These are phyloP conservation scores for Spergularia marina DNA, from an alignment of 148 eudicot genomes.

Conservation along the genomic window DNA sequence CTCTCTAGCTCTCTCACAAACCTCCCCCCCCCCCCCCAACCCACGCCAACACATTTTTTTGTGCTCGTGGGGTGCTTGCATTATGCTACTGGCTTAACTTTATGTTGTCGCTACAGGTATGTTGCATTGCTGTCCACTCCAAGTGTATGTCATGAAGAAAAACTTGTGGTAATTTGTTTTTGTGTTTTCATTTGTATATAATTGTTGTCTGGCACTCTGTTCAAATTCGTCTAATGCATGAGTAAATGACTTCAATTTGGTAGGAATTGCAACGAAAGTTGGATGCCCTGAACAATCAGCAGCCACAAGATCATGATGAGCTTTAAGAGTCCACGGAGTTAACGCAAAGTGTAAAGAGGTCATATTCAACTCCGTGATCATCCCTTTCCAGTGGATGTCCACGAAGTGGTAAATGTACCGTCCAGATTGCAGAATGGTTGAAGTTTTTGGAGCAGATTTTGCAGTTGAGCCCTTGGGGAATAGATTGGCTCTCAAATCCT, in stretches of 20 bases:
- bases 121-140: slow-evolving; percentile 79
- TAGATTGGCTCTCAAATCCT: slow-evolving; percentile 14
- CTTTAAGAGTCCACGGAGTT: slow-evolving; percentile 26
- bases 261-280: slow-evolving; percentile 80
- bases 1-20: background rate
- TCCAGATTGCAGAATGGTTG: background rate
- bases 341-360: background rate
- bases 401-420: background rate
- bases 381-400: background rate
- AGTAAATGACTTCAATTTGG: slow-evolving; percentile 23
- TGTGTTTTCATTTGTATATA: background rate
- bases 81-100: background rate
- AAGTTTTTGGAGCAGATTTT: slow-evolving; percentile 22
- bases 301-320: slow-evolving; percentile 66
- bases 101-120: slow-evolving; percentile 51
- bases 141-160: slow-evolving; percentile 67
- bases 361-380: slow-evolving; percentile 9
- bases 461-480: slow-evolving; percentile 22
- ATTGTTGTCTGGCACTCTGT: background rate
- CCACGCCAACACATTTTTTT: background rate
- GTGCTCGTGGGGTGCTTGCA: background rate
- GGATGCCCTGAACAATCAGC: slow-evolving; percentile 63
- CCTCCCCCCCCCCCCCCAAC: background rate
- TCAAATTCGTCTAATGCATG: background rate
- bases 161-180: slow-evolving; percentile 62